A percentile compares a stretch with the other conserved stretches of the same genome.
Conservation (phyloP, 2,329 filamentous ascomycete genomes). For the Neoascochyta sp. region DNA sequence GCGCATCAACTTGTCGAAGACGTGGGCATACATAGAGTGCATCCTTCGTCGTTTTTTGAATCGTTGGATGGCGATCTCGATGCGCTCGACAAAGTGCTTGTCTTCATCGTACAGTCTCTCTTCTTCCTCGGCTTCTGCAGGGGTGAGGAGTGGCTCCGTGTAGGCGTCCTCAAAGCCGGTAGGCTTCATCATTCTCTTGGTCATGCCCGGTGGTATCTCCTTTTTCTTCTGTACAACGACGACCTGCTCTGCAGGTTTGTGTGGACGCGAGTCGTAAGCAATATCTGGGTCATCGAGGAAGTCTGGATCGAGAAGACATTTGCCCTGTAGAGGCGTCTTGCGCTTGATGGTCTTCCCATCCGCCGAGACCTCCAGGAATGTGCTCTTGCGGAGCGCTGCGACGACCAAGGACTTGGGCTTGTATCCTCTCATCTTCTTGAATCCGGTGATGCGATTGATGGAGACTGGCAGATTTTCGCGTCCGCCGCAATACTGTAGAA, state of each 20-base stretch:
- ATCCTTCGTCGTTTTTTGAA: conserved; percentile 76
- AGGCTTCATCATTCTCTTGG: conserved; percentile 42
- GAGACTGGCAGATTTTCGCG: conserved; percentile 43
- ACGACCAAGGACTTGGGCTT: conserved; percentile 41
- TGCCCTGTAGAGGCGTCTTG: conserved; percentile 38
- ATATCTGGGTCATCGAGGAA: conserved; percentile 26
- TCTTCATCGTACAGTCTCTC: conserved; percentile 62
- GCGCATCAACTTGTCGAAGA: conserved; percentile 77
- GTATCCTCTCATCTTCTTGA: conserved; percentile 47
- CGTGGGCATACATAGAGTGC: conserved; percentile 54
- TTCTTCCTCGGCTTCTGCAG: conserved; percentile 64
- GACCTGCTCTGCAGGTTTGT: conserved; percentile 21
- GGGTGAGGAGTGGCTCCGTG: conserved; percentile 74
- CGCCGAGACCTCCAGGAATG: conserved; percentile 41
- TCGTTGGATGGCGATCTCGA: conserved; percentile 79
- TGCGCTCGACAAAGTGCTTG: conserved; percentile 57
- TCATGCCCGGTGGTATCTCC: conserved; percentile 32
- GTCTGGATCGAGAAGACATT: conserved; percentile 26
- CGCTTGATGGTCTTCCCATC: conserved; percentile 44
- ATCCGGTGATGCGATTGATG: conserved; percentile 43
- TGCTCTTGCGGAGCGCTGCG: conserved; percentile 42
- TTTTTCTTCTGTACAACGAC: conserved; percentile 23
- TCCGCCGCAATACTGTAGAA: conserved; percentile 42
- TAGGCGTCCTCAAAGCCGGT: conserved; percentile 64
- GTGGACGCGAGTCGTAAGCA: conserved; percentile 27